These are phyloP conservation scores for Borovskyia barvae DNA, from an alignment of 208 protist species.

Conservation along the genomic window DNA sequence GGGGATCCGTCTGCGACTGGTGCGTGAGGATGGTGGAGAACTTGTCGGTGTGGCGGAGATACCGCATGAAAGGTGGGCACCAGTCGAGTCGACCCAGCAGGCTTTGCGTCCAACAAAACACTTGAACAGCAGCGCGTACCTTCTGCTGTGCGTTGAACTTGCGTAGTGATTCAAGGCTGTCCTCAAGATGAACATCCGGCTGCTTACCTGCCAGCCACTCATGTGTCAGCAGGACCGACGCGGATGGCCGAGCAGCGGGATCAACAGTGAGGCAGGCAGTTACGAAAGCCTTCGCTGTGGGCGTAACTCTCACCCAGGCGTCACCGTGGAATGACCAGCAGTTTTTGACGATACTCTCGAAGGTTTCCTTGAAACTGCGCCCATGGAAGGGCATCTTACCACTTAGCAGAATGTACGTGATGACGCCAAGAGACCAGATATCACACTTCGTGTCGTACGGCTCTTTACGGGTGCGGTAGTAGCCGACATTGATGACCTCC, in stretches of 20 bases:
- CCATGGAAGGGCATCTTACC: constrained; percentile 79
- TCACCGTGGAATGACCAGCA: constrained; percentile 52
- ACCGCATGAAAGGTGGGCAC: constrained; percentile 81
- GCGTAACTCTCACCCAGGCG: constrained; percentile 54
- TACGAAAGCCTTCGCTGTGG: constrained; percentile 60
- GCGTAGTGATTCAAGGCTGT: constrained; percentile 45
- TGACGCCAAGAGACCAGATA: constrained; percentile 86
- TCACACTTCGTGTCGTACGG: constrained; percentile 79
- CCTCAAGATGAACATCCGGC: constrained; percentile 47
- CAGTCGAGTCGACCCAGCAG: constrained; percentile 59
- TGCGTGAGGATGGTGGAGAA: constrained; percentile 58
- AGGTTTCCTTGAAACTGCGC: constrained; percentile 60
- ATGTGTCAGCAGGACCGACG: constrained; percentile 56
- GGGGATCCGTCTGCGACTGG: constrained; percentile 71
- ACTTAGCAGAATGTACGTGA: constrained; percentile 76
- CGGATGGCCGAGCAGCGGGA: constrained; percentile 63
- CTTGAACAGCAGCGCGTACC: constrained; percentile 57
- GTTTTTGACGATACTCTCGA: constrained; percentile 55
- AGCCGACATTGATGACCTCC: constrained; percentile 76
- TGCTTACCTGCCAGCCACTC: constrained; percentile 53
- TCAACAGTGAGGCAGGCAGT: constrained; percentile 58
- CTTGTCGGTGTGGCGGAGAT: constrained; percentile 70
- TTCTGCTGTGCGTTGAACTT: constrained; percentile 68
- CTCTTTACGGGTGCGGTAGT: constrained; percentile 38
- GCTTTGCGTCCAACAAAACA: constrained; percentile 63